phyloP scores from a whole-genome alignment of 176 grass and related monocot genomes.

The Elaeis guineensis region DNA sequence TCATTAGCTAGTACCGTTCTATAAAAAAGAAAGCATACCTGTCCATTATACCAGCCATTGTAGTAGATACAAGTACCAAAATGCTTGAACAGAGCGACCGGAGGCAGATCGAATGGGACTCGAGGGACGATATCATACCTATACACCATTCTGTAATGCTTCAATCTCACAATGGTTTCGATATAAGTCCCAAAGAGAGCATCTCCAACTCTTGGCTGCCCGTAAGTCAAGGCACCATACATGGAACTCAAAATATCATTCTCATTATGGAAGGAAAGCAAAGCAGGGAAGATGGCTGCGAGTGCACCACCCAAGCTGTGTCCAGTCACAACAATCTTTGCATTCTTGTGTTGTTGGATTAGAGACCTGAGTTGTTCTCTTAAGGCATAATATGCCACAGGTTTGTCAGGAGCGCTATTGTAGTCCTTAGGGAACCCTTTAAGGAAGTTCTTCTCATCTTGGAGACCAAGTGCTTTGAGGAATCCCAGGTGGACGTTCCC shows the following conservation, averaged over 20 bases:
- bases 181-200: constrained; percentile 21
- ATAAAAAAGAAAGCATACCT: background rate
- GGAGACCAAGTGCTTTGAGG: constrained; percentile 81
- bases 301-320: constrained; percentile 88
- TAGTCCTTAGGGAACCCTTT: constrained; percentile 29
- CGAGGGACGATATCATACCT: constrained; percentile 65
- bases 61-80: constrained; percentile 52
- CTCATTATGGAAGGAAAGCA: constrained; percentile 49
- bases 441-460: constrained; percentile 30
- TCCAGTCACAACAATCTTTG: constrained; percentile 50
- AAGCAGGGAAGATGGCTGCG: constrained; percentile 54
- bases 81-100: constrained; percentile 33
- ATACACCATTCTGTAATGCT: constrained; percentile 50
- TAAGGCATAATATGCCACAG: constrained; percentile 61
- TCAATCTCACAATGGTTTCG: background rate
- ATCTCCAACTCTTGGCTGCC: constrained; percentile 75
- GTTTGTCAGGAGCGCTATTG: constrained; percentile 10
- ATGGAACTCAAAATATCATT: constrained; percentile 30
- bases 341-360: constrained; percentile 32
- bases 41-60: constrained; percentile 46
- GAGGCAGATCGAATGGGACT: constrained; percentile 51
- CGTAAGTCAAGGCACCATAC: constrained; percentile 37
- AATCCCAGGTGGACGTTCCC: constrained; percentile 80
- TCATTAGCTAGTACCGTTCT: too few relatives aligned
- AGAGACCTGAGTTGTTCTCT: constrained; percentile 25